These are phyloP conservation scores for Phytophthora idaei DNA, from an alignment of 352 stramenopile species.

Conservation along the genomic window DNA sequence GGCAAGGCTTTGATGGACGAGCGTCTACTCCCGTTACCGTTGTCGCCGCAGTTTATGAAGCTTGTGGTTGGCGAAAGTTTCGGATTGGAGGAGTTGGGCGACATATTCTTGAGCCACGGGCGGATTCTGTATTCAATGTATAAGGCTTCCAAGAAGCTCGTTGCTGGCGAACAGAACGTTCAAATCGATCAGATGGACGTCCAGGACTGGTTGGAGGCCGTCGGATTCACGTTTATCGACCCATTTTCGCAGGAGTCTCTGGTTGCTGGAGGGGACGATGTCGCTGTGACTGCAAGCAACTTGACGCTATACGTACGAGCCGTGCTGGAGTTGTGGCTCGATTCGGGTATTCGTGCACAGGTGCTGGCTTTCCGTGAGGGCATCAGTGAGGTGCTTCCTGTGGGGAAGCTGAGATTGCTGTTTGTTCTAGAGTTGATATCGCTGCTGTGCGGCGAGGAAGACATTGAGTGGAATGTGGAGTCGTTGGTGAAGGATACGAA, in stretches of 20 bases:
- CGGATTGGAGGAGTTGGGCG: constrained; percentile 46
- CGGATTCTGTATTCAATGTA: constrained; percentile 69
- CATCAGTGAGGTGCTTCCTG: constrained; percentile 71
- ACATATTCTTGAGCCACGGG: constrained; percentile 71
- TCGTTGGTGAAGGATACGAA: constrained; percentile 77
- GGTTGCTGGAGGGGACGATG: constrained; percentile 44
- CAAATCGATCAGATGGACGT: constrained; percentile 62
- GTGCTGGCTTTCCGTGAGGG: constrained; percentile 80
- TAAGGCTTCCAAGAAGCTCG: constrained; percentile 41
- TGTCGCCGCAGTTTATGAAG: constrained; percentile 81
- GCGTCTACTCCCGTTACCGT: constrained; percentile 68
- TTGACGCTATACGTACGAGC: constrained; percentile 58
- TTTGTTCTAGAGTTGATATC: constrained; percentile 70
- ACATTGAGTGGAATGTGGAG: constrained; percentile 72
- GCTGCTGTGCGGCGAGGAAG: constrained; percentile 73
- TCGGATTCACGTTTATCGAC: constrained; percentile 79
- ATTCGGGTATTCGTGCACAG: constrained; percentile 63
- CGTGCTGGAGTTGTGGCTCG: constrained; percentile 70
- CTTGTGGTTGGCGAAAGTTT: constrained; percentile 75
- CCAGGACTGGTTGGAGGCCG: constrained; percentile 65
- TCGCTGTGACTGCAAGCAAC: constrained; percentile 59
- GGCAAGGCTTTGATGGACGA: constrained; percentile 88
- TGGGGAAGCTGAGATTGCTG: constrained; percentile 74
- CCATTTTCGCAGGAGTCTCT: constrained; percentile 77
- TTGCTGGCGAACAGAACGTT: constrained; percentile 36